These are phyloP conservation scores for Hypoxylon sp. DNA, from an alignment of 2,329 filamentous ascomycete species.

Conservation along the genomic window DNA sequence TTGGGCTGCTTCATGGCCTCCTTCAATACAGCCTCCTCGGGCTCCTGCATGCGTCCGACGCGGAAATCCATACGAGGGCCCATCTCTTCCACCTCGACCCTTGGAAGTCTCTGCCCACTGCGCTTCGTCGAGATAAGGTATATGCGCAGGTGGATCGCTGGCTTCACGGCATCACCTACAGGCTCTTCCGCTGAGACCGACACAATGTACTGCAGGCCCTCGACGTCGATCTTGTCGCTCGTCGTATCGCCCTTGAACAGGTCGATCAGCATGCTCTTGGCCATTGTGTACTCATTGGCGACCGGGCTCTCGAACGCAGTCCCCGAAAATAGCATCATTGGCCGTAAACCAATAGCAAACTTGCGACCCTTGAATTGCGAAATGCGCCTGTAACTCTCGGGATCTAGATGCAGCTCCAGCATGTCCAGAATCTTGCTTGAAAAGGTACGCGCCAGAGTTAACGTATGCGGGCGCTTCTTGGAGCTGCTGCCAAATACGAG, in stretches of 20 bases:
- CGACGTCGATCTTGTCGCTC: slow-evolving; percentile 88
- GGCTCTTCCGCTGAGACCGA: slow-evolving; percentile 82
- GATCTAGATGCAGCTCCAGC: slow-evolving; percentile 89
- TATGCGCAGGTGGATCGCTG: slow-evolving; percentile 77
- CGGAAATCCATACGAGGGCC: slow-evolving; percentile 79
- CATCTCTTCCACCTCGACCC: slow-evolving; percentile 95
- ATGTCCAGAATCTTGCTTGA: slow-evolving; percentile 92
- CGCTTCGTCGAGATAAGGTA: slow-evolving; percentile 91
- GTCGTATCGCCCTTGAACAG: slow-evolving; percentile 87
- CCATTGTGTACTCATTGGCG: slow-evolving; percentile 82
- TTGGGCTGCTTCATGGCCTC: slow-evolving; percentile 90
- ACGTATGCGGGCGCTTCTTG: slow-evolving; percentile 94
- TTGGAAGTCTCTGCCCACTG: slow-evolving; percentile 87
- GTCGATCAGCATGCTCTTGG: slow-evolving; percentile 90
- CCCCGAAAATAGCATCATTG: slow-evolving; percentile 92
- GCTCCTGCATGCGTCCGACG: slow-evolving; percentile 83
- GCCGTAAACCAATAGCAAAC: slow-evolving; percentile 85
- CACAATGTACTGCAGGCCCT: slow-evolving; percentile 92
- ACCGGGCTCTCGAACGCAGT: slow-evolving; percentile 88
- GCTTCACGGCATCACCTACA: slow-evolving; percentile 64
- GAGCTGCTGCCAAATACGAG: slow-evolving; percentile 86
- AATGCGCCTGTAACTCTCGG: slow-evolving; percentile 77
- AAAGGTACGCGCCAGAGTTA: slow-evolving; percentile 88
- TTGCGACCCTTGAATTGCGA: slow-evolving; percentile 83
- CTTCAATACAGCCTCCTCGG: slow-evolving; percentile 85